Base-by-base conservation (phyloP, 1,139 yeast genomes). In the Suhomyces anneliseae region DNA sequence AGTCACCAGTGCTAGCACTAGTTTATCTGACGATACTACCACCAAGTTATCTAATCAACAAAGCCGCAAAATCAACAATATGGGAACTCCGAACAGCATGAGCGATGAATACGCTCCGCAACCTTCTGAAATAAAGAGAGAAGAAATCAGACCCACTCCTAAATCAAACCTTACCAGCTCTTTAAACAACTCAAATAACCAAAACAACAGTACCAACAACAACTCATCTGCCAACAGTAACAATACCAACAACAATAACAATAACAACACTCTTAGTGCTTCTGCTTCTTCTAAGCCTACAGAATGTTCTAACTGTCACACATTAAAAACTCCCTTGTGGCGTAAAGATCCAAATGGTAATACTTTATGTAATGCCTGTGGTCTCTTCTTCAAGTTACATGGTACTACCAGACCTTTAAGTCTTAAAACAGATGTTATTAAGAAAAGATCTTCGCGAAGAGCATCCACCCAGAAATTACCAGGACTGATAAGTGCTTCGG, bases 351-450 rank as follows among this genome's bases (percentile, higher is more conserved):
- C 82, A 3, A 68, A 63, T 37, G 85, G 85, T 0, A 76, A 80
- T 50, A 79, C 84, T 1, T 64, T 81, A 11, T 81, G 85, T 59
- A 81, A 81, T 56, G 85, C 85, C 0, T 81, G 85, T 64, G 85
- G 85, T 0, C 64, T 81, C 35, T 81, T 80, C 55, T 69, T 75
- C 46, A 81, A 81, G 53, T 62, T 81, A 29, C 85, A 81, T 54
- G 85, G 85, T 26, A 78, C 82, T 2, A 78, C 80, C 52, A 64
- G 85, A 42, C 85, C 85, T 3, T 66, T 81, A 27, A 74, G 82
- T 24, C 65, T 55, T 38, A 81, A 81, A 54, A 79, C 83, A 0
- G 85, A 81, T 54, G 81, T 80, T 10, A 81, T 81, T 45, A 79
- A 78, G 51, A 81, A 80, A 58, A 67, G 85, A 55, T 75, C 72